Conservation (phyloP, 139 green algal species). For the Volvox reticuliferus region DNA sequence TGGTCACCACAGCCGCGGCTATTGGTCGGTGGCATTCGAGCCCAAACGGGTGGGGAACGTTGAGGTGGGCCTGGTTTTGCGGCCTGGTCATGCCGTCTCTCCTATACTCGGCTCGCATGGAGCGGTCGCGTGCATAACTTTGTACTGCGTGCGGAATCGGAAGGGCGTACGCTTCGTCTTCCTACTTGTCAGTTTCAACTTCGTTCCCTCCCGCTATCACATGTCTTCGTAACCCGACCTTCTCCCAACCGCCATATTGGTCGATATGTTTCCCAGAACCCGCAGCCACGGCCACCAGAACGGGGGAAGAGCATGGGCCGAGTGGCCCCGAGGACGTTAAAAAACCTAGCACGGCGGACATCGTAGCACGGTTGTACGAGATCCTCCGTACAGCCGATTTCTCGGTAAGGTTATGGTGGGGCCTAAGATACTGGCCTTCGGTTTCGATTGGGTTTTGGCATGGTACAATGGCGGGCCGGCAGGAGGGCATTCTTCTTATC, state of each 20-base stretch:
- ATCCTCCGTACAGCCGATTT: conserved; percentile 60
- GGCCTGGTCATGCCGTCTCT: background rate
- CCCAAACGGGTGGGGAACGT: background rate
- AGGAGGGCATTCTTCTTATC: no score
- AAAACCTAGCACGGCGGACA: background rate
- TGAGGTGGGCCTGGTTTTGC: background rate
- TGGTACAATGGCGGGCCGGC: no score
- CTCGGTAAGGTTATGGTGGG: conserved; percentile 23
- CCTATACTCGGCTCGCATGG: no score
- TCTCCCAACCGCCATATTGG: background rate
- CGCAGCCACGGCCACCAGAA: background rate
- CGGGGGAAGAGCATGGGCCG: background rate
- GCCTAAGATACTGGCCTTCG: no score
- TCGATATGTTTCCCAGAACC: background rate
- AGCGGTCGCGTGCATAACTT: no score
- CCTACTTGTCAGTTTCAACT: background rate
- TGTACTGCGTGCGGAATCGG: no score
- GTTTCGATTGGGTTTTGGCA: no score
- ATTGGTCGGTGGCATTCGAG: no score
- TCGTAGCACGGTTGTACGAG: conserved; percentile 61
- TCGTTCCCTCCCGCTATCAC: background rate
- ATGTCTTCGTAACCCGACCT: background rate
- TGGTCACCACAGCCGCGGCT: no score
- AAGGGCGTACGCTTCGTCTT: background rate
- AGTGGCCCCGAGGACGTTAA: background rate